A percentile compares a stretch with the other conserved stretches of the same genome.
Evolutionary conservation across 768 basidiomycete genomes (phyloP).

Genomic region (Pleurotus tuoliensis): DNA sequence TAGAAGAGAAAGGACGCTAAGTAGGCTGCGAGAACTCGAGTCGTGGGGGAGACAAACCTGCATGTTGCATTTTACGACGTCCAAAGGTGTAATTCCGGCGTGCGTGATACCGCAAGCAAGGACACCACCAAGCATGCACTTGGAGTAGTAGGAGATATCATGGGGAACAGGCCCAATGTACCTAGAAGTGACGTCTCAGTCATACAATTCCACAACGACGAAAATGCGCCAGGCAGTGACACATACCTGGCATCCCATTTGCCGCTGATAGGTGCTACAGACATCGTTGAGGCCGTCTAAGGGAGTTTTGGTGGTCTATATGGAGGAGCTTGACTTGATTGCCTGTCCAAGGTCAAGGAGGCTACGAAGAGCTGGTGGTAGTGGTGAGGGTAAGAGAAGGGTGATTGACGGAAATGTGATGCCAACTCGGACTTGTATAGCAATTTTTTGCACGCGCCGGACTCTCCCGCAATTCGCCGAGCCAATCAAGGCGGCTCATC

Average conservation of each 20-base stretch:
- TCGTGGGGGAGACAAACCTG: conserved; percentile 48
- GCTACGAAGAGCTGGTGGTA: conserved; percentile 16
- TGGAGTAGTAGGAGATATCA: conserved; percentile 72
- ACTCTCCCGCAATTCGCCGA: conserved; percentile 33
- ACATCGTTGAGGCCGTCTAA: conserved; percentile 36
- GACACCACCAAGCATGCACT: conserved; percentile 85
- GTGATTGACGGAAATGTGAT: conserved; percentile 16
- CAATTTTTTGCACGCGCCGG: conserved; percentile 21
- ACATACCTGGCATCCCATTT: conserved; percentile 77
- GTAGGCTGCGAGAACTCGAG: background rate
- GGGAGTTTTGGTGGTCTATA: conserved; percentile 13
- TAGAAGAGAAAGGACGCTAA: conserved; percentile 21
- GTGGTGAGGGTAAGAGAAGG: conserved; percentile 21
- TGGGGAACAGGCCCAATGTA: conserved; percentile 72
- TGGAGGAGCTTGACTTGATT: conserved; percentile 23
- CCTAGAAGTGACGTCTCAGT: conserved; percentile 30
- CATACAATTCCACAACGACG: background rate
- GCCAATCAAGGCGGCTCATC: conserved; percentile 23
- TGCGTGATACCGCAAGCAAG: conserved; percentile 88
- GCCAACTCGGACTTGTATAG: conserved; percentile 25
- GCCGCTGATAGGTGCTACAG: conserved; percentile 38
- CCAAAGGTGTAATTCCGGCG: conserved; percentile 82
- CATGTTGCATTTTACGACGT: conserved; percentile 92
- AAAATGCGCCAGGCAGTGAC: conserved; percentile 5
- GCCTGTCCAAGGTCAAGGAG: conserved; percentile 25